Evolutionary conservation across 2,329 filamentous ascomycete genomes (phyloP), one percentile per base, ranked within the genome.

Genomic region (Myotisia sp.): DNA sequence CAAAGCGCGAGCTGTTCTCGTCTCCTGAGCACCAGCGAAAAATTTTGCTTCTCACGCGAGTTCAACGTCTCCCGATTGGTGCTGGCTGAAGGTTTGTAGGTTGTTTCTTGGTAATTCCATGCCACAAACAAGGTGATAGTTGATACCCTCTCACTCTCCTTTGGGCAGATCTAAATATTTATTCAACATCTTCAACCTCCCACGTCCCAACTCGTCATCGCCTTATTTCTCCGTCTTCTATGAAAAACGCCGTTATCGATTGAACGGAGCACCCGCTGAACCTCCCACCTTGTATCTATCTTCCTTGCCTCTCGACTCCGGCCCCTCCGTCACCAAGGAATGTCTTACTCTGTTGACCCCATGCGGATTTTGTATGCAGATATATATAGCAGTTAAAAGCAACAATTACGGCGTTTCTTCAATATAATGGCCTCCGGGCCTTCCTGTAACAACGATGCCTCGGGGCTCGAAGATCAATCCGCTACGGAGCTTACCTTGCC

Each of bases 391-490:
- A 27, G 18, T 17, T 19, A 13, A 27, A 17, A 12, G 32, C 20
- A 18, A 23, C n/a, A 5, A 17, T 21, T 17, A 12, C 5, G 12
- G 14, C 13, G 20, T 5, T 7, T 9, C 14, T 27, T 12, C 14
- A 10, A 20, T 34, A 34, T 34, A 17, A 34, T 34, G 32, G 27
- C 23, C 32, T 34, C 32, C 17, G 10, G 22, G 18, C 3, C 23
- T 19, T 16, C 32, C 14, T 22, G 20, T 17, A n/a, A 27, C 12
- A 18, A 27, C 9, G 13, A 27, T n/a, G 17, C n/a, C 12, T 3
- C 22, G 22, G 32, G 24, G 32, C 20, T 20, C 20, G 32, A 9
- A 8, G 22, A 12, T n/a, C 23, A 13, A 12, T n/a, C n/a, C 10
- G 16, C 10, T 13, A 26, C 27, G 27, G 32, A 20, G 8, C n/a